Evolutionary conservation across 2,329 filamentous ascomycete species (phyloP).

Genomic region (Aphanocladium album): DNA sequence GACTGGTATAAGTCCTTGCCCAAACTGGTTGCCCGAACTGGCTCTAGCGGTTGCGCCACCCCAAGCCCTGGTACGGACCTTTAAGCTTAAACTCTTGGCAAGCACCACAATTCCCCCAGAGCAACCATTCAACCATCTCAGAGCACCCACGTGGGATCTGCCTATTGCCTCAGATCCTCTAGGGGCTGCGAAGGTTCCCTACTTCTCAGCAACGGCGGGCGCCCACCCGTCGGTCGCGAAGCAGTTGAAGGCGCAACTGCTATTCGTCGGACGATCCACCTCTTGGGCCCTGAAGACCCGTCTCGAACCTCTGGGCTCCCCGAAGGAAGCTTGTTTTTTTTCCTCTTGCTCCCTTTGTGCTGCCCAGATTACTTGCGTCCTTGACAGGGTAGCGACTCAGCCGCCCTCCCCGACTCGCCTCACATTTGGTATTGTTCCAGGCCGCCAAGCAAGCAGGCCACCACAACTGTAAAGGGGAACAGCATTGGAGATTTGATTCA

Average conservation of each 20-base stretch:
- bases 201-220: neutral
- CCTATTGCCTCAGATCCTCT: neutral
- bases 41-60: slow-evolving; percentile 3
- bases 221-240: neutral
- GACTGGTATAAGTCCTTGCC: neutral
- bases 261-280: neutral
- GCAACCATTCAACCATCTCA: neutral
- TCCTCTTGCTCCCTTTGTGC: neutral
- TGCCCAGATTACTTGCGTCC: neutral
- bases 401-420: too few relatives aligned
- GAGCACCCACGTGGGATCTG: slow-evolving; percentile 5
- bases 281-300: neutral
- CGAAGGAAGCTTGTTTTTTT: neutral
- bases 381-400: neutral
- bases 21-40: neutral
- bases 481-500: too few relatives aligned
- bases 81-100: slow-evolving; percentile 11
- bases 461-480: too few relatives aligned
- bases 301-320: neutral
- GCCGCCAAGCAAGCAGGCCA: too few relatives aligned
- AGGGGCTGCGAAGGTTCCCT: too few relatives aligned
- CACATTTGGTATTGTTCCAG: too few relatives aligned
- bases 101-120: neutral
- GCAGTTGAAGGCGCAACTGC: neutral
- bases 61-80: too few relatives aligned